Base-by-base conservation (phyloP, 371 early-diverging fungal species). In the Lichtheimia ramosa region DNA sequence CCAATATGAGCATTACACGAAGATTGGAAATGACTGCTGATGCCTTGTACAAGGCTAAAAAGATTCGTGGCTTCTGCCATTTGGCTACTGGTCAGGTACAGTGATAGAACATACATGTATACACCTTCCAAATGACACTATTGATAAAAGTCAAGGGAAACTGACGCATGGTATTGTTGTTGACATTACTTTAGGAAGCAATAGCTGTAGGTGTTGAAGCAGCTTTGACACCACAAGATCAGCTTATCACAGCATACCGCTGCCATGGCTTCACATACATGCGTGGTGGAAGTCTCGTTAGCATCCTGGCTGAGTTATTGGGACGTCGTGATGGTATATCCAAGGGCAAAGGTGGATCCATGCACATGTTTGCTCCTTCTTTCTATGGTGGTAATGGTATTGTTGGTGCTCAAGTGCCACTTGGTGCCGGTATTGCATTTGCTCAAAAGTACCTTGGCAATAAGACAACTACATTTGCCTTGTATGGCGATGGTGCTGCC, bases 341-440 rank as follows among this genome's bases (percentile, higher is more conserved):
- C 39, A 83, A 88, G 73, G 99, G 99, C 57, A 99, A 98, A 88
- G 99, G 99, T 65, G 99, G 99, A 28, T 99, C 99, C 59, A 99
- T 99, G 99, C 99, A 99, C 88, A 95, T 99, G 91, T 99, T 97
- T 81, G 91, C 94, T 54, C 83, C 85, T 54, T 88, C 91, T 74
- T 99, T 99, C 83, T 98, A 91, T 79, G 99, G 99, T 67, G 99
- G 99, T 62, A 98, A 99, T 88, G 99, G 99, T 67, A 99, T 99
- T 71, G 99, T 99, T 58, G 99, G 99, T 62, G 99, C 99, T 43
- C 99, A 99, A 82, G 93, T 98, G 43, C 97, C 99, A 46, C 83
- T 99, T 61, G 99, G 99, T 58, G 93, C 97, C 12, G 99, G 99
- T 69, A 85, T 97, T 61, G 98, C 98, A 40, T 93, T 98, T 70